These are phyloP conservation scores for Aureobasidium musti DNA, from an alignment of 2,329 filamentous ascomycete species.

Conservation along the genomic window DNA sequence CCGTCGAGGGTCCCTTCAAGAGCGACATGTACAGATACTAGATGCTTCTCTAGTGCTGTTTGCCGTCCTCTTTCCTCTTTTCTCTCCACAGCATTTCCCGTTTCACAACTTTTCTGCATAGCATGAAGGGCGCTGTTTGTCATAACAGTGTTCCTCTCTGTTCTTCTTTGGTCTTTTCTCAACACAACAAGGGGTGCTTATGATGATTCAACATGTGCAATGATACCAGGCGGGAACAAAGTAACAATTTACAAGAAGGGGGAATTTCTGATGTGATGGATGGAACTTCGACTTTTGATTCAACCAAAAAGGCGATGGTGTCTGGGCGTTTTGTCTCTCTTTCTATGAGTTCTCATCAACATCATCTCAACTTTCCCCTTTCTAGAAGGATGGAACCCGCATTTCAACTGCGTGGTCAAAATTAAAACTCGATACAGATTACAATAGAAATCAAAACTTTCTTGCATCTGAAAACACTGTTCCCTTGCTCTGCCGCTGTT, in stretches of 20 bases:
- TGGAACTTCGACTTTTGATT: conserved; percentile 36
- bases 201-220: conserved; percentile 46
- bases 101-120: conserved; percentile 27
- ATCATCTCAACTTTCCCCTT: not conserved
- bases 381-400: conserved; percentile 22
- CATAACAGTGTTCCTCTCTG: not conserved
- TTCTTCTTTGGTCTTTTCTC: conserved; percentile 28
- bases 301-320: conserved; percentile 32
- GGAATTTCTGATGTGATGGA: conserved; percentile 45
- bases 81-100: conserved; percentile 27
- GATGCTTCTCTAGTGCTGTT: conserved; percentile 37
- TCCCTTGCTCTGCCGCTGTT: not conserved
- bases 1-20: conserved; percentile 92
- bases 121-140: conserved; percentile 5
- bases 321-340: conserved; percentile 12
- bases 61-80: not conserved
- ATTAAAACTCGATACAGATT: conserved; percentile 15
- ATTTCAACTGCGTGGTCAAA: conserved; percentile 29
- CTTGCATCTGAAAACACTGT: not conserved
- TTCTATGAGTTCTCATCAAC: not conserved
- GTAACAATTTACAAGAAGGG: conserved; percentile 55
- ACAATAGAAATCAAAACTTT: conserved; percentile 9
- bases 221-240: conserved; percentile 55
- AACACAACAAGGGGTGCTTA: conserved; percentile 29
- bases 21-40: conserved; percentile 83